These are phyloP conservation scores for Chaetoceros muelleri DNA, from an alignment of 108 stramenopile genomes.

Conservation along the genomic window DNA sequence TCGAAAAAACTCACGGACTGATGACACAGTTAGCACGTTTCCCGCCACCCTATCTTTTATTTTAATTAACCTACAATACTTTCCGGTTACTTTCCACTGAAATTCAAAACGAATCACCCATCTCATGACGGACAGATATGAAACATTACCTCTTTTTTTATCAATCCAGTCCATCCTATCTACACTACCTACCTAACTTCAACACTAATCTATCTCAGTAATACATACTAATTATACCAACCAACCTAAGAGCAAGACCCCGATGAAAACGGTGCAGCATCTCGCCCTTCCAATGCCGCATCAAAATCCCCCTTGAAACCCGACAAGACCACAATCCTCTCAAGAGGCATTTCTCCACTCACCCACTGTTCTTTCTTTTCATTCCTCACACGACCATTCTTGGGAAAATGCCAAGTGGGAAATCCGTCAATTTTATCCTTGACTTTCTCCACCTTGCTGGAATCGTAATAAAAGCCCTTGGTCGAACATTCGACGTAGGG, in stretches of 20 bases:
- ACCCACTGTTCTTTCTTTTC: background rate
- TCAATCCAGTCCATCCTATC: background rate
- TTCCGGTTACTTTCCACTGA: too few species aligned
- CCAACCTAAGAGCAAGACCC: background rate
- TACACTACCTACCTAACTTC: background rate
- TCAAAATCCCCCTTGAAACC: slow-evolving; percentile 2
- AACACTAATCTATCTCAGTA: background rate
- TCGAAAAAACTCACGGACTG: too few species aligned
- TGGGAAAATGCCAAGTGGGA: slow-evolving; percentile 26
- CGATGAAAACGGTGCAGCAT: background rate
- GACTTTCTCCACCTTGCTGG: slow-evolving; percentile 8
- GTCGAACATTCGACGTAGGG: slow-evolving; percentile 67
- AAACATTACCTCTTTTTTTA: too few species aligned
- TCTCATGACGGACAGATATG: too few species aligned
- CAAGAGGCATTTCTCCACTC: slow-evolving; percentile 10
- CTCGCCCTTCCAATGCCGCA: background rate
- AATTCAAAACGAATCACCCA: too few species aligned
- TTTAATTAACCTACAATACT: too few species aligned
- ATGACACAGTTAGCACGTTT: too few species aligned
- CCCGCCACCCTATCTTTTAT: too few species aligned
- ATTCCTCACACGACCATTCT: background rate
- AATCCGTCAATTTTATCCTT: slow-evolving; percentile 18
- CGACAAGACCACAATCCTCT: background rate
- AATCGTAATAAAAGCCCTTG: slow-evolving; percentile 40
- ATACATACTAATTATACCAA: background rate